Conservation (phyloP, 2,329 filamentous ascomycete species). For the Trichoderma sp. region DNA sequence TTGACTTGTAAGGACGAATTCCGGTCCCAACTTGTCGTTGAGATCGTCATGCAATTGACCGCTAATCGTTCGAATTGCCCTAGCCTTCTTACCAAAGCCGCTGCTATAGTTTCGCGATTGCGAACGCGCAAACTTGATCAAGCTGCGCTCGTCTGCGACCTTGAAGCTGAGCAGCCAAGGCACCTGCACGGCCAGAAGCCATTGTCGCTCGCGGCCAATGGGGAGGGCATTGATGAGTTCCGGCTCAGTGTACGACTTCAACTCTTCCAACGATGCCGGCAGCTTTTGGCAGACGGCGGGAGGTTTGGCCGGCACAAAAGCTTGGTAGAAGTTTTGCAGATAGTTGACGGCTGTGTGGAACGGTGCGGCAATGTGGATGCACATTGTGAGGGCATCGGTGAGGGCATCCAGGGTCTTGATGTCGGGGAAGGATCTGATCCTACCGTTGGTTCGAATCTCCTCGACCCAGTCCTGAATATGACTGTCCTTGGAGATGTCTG, state of each 20-base stretch:
- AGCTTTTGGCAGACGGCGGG: constrained; percentile 43
- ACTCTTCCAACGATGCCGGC: constrained; percentile 32
- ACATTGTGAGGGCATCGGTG: constrained; percentile 54
- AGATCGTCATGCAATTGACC: background rate
- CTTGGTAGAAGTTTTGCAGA: constrained; percentile 53
- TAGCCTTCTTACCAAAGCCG: background rate
- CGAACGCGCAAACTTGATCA: constrained; percentile 48
- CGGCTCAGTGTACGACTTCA: background rate
- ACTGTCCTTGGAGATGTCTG: background rate
- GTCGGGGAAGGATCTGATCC: constrained; percentile 47
- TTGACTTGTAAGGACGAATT: constrained; percentile 39
- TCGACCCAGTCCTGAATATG: constrained; percentile 46
- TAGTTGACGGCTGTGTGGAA: constrained; percentile 58
- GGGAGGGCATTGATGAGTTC: constrained; percentile 41
- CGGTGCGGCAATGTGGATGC: constrained; percentile 55
- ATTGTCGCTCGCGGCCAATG: constrained; percentile 47
- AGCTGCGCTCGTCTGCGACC: constrained; percentile 46
- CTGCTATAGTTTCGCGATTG: constrained; percentile 39
- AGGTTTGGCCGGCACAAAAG: constrained; percentile 52
- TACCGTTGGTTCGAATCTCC: constrained; percentile 40
- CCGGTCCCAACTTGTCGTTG: background rate
- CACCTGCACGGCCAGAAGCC: constrained; percentile 51
- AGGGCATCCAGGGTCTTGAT: constrained; percentile 48
- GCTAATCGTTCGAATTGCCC: background rate
- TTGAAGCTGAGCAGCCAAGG: constrained; percentile 52